Conservation (phyloP, 2,329 filamentous ascomycete genomes). For the Claviceps paspali region DNA sequence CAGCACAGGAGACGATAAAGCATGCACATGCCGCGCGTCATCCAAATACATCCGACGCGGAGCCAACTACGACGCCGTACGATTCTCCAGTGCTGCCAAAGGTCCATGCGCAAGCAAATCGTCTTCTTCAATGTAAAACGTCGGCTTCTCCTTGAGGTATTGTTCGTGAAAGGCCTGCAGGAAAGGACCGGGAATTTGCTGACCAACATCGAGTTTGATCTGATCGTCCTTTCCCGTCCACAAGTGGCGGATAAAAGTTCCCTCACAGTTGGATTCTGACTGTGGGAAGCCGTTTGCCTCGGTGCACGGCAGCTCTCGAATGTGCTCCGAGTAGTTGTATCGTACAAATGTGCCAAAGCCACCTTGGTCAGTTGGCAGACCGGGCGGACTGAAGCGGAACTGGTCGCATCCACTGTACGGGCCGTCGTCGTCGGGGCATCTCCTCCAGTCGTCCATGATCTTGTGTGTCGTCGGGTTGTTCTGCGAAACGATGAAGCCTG, state of each 20-base stretch:
- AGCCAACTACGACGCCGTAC: not conserved
- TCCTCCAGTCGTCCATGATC: constrained; percentile 33
- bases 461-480: constrained; percentile 31
- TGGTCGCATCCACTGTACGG: constrained; percentile 23
- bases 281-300: constrained; percentile 30
- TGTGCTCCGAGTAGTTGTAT: constrained; percentile 25
- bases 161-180: constrained; percentile 22
- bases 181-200: constrained; percentile 21
- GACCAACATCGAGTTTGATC: constrained; percentile 23
- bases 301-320: constrained; percentile 24
- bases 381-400: constrained; percentile 20
- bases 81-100: constrained; percentile 3
- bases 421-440: constrained; percentile 24
- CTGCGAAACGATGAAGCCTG: constrained; percentile 38
- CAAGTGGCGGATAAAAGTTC: constrained; percentile 27
- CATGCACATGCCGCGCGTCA: too few relatives aligned
- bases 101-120: constrained; percentile 16
- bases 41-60: too few relatives aligned
- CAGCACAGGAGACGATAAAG: too few relatives aligned
- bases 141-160: constrained; percentile 17
- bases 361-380: constrained; percentile 26
- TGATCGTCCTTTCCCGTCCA: constrained; percentile 26
- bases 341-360: constrained; percentile 28
- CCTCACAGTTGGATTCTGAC: constrained; percentile 21
- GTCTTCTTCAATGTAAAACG: constrained; percentile 21